Evolutionary conservation across 169 alveolate genomes (phyloP), one percentile per base, ranked within the genome.

Genomic region (Plasmodium blacklocki): DNA sequence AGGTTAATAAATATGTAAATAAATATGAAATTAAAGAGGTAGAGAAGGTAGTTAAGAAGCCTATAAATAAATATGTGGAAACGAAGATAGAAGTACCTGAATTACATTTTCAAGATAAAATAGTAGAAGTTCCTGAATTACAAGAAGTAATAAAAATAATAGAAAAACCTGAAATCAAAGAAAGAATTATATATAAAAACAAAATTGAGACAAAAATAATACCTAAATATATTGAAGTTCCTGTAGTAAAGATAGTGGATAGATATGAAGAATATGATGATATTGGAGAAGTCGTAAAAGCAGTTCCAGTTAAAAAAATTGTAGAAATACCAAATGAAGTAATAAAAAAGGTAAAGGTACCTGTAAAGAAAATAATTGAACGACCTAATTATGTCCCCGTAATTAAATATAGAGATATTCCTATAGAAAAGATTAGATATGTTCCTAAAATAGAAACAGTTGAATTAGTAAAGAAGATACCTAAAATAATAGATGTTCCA

Each of bases 201-300:
- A 94, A 92, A 80, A 88, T 94, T 39, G 95, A 94, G 67, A 93
- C 93, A 23, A 94, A 90, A 71, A 92, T 92, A 45, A 93, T 94
- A 5, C 96, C 96, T 1, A 94, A 94, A 64, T 94, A 94, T 73
- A 94, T 94, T 43, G 96, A 94, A 66, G 94, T 94, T 7, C 96
- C 96, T 6, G 94, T 92, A 23, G 88, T 94, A 1, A 92, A 94
- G 70, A 75, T 94, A 19, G 95, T 94, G 7, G 92, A 94, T 58
- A 85, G 39, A 23, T 94, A 94, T 45, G 95, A 94, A 64, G 94
- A 92, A 59, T 89, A 90, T 83, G 96, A 94, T 64, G 95, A 94
- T 89, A 94, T 94, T 49, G 96, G 93, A 63, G 96, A 94, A 88
- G 93, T 94, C 19, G 85, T 92, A 45, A 92, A 92, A 62, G 88